Percentiles rank a stretch among this genome's conserved stretches.
Evolutionary conservation across 192 early-diverging fungal genomes (phyloP).

Genomic region (Entomortierella parvispora): DNA sequence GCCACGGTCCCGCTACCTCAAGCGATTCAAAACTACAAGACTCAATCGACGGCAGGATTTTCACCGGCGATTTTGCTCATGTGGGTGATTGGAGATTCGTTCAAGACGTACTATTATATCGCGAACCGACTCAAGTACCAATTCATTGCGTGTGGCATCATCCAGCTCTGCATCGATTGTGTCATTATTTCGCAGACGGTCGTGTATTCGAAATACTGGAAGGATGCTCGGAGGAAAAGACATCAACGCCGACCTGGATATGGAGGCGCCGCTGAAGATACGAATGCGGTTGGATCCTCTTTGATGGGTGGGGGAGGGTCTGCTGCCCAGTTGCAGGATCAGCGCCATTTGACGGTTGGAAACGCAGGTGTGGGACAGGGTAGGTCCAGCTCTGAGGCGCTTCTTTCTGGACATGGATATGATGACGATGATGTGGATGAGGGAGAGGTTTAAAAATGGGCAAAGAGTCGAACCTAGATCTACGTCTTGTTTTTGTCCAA

Average conservation of each 20-base stretch:
- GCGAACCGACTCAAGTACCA: constrained; percentile 59
- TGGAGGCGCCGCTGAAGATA: too few relatives aligned
- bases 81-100: constrained; percentile 66
- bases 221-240: constrained; percentile 7
- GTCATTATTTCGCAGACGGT: constrained; percentile 62
- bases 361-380: background rate
- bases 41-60: constrained; percentile 62
- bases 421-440: constrained; percentile 7
- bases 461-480: too few relatives aligned
- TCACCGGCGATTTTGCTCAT: constrained; percentile 53
- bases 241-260: too few relatives aligned
- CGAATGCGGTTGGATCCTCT: background rate
- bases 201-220: constrained; percentile 54
- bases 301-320: background rate
- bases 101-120: constrained; percentile 68
- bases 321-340: background rate
- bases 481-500: background rate
- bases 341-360: background rate
- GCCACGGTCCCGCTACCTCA: constrained; percentile 70
- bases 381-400: constrained; percentile 31
- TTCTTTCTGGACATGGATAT: constrained; percentile 2
- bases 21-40: constrained; percentile 56
- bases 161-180: constrained; percentile 63
- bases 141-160: constrained; percentile 63
- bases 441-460: too few relatives aligned